Conservation (phyloP, 2,329 filamentous ascomycete genomes). For the Calonectria hongkongensis region DNA sequence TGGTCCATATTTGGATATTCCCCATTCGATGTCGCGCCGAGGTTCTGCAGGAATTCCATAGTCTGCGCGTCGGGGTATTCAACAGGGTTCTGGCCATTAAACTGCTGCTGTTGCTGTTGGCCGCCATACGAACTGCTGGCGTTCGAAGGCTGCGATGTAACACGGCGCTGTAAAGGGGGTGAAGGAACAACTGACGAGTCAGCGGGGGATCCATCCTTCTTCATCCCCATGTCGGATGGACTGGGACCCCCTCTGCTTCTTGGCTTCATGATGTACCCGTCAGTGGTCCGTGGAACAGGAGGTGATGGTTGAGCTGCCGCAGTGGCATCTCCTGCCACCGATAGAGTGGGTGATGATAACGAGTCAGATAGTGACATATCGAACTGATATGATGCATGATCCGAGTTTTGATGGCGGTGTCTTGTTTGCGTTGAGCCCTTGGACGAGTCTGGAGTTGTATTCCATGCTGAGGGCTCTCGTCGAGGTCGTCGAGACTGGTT, state of each 20-base stretch:
- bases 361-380: slow-evolving; percentile 63
- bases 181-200: slow-evolving; percentile 69
- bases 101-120: slow-evolving; percentile 53
- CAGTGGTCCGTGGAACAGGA: slow-evolving; percentile 59
- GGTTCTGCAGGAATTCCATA: slow-evolving; percentile 72
- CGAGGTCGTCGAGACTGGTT: slow-evolving; percentile 54
- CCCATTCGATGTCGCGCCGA: slow-evolving; percentile 60
- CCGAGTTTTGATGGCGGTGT: slow-evolving; percentile 56
- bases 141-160: slow-evolving; percentile 59
- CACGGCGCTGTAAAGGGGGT: slow-evolving; percentile 62
- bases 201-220: slow-evolving; percentile 56
- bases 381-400: slow-evolving; percentile 59
- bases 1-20: slow-evolving; percentile 62
- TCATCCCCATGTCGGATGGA: slow-evolving; percentile 54
- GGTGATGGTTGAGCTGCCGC: slow-evolving; percentile 62
- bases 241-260: slow-evolving; percentile 56
- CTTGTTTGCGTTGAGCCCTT: slow-evolving; percentile 48
- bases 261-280: slow-evolving; percentile 57
- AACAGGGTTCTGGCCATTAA: slow-evolving; percentile 58
- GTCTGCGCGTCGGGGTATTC: slow-evolving; percentile 70
- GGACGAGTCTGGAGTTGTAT: slow-evolving; percentile 54
- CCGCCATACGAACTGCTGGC: slow-evolving; percentile 56
- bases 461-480: slow-evolving; percentile 57
- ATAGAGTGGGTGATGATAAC: slow-evolving; percentile 64
- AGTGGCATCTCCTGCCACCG: slow-evolving; percentile 58